Conservation (phyloP, 495 filamentous ascomycete species). For the Podospora appendiculata region DNA sequence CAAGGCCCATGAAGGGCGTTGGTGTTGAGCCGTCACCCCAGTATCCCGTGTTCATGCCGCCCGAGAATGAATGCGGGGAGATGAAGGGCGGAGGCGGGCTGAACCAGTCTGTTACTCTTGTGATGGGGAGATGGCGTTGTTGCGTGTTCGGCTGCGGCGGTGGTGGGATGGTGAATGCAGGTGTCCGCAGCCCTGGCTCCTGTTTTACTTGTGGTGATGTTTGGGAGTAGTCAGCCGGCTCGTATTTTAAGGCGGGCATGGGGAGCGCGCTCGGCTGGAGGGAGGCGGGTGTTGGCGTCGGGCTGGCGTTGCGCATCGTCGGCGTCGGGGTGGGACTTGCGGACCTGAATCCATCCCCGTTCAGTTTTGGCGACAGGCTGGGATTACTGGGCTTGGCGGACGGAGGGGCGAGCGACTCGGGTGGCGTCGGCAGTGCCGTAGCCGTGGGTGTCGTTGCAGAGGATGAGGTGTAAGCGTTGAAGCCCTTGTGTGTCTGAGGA, state of each 20-base stretch:
- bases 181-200: slow-evolving; percentile 9
- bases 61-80: slow-evolving; percentile 33
- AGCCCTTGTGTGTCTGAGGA: too few relatives aligned
- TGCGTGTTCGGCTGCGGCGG: slow-evolving; percentile 23
- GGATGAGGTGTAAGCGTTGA: slow-evolving; percentile 1
- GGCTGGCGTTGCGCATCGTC: slow-evolving; percentile 10
- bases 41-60: slow-evolving; percentile 2
- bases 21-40: slow-evolving; percentile 8
- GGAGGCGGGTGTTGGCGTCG: slow-evolving; percentile 5
- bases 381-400: slow-evolving; percentile 5
- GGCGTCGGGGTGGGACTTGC: slow-evolving; percentile 18
- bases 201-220: slow-evolving; percentile 10
- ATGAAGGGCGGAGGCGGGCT: slow-evolving; percentile 46
- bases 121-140: slow-evolving; percentile 29
- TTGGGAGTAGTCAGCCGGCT: slow-evolving; percentile 2
- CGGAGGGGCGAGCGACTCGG: slow-evolving; percentile 18
- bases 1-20: slow-evolving; percentile 9
- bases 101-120: slow-evolving; percentile 34
- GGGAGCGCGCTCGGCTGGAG: slow-evolving; percentile 10
- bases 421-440: slow-evolving; percentile 19
- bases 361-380: slow-evolving; percentile 12
- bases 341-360: neutral
- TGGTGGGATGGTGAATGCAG: slow-evolving; percentile 32
- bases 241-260: slow-evolving; percentile 12
- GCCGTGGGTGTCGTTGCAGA: neutral